A percentile compares a stretch with the other conserved stretches of the same genome.
phyloP scores from a whole-genome alignment of 345 rosid species.

The Salix arbutifolia region DNA sequence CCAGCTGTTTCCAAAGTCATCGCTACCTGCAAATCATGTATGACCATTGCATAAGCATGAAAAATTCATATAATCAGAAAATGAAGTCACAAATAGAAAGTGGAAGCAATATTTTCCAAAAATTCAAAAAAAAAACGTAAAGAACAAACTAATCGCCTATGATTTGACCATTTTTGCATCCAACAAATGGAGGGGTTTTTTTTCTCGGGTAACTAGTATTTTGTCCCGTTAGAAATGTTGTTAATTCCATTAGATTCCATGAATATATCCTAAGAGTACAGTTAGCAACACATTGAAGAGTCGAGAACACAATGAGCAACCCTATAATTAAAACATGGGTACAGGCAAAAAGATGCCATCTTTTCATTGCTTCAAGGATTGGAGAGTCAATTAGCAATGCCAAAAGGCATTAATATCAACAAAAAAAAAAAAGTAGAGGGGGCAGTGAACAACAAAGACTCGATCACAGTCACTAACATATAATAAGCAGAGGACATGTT shows the following conservation, averaged over 20 bases:
- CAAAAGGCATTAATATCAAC: background rate
- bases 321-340: too few relatives aligned
- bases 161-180: background rate
- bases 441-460: too few relatives aligned
- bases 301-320: too few relatives aligned
- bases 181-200: too few relatives aligned
- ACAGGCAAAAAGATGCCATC: background rate
- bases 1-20: slow-evolving; percentile 1
- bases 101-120: background rate
- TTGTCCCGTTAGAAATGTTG: background rate
- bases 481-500: too few relatives aligned
- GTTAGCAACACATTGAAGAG: background rate
- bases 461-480: too few relatives aligned
- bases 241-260: background rate
- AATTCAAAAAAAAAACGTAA: too few relatives aligned
- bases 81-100: too few relatives aligned
- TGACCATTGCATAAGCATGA: background rate
- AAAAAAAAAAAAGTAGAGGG: too few relatives aligned
- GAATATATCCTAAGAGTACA: background rate
- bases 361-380: background rate
- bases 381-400: background rate
- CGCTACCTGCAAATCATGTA: background rate
- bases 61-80: background rate
- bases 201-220: background rate
- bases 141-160: background rate